A percentile compares a stretch with the other conserved stretches of the same genome.
These are phyloP conservation scores for Rhynchospora breviuscula DNA, from an alignment of 176 grass and related monocot genomes.

Conservation along the genomic window DNA sequence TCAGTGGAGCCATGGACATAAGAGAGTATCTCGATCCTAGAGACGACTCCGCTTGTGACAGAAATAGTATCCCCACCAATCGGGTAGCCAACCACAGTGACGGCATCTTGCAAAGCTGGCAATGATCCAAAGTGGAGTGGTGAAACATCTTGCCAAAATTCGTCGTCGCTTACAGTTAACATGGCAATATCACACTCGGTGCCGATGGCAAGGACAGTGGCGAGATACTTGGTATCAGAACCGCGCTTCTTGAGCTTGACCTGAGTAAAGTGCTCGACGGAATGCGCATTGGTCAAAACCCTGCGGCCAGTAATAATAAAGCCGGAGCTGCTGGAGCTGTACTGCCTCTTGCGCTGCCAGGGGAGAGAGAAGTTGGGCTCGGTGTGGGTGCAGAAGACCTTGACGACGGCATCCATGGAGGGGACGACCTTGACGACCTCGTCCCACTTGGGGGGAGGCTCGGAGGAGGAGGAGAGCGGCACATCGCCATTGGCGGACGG, in stretches of 20 bases:
- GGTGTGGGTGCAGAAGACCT: slow-evolving; percentile 94
- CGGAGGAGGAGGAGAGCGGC: slow-evolving; percentile 11
- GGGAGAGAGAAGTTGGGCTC: slow-evolving; percentile 96
- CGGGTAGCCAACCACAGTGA: slow-evolving; percentile 92
- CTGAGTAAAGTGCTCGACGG: slow-evolving; percentile 88
- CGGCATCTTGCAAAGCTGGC: slow-evolving; percentile 93
- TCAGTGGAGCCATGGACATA: slow-evolving; percentile 99
- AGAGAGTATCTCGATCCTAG: slow-evolving; percentile 94
- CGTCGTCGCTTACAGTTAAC: slow-evolving; percentile 86
- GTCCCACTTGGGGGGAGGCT: slow-evolving; percentile 57
- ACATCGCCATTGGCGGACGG: slow-evolving; percentile 13
- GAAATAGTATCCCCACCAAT: slow-evolving; percentile 99
- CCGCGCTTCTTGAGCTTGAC: slow-evolving; percentile 97
- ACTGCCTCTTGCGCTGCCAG: slow-evolving; percentile 92
- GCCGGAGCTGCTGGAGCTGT: slow-evolving; percentile 84
- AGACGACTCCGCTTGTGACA: slow-evolving; percentile 94
- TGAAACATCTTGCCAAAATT: slow-evolving; percentile 86
- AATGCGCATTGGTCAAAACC: slow-evolving; percentile 92
- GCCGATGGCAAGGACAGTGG: slow-evolving; percentile 83
- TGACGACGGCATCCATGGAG: slow-evolving; percentile 91
- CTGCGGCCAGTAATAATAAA: slow-evolving; percentile 64
- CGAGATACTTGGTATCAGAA: slow-evolving; percentile 85
- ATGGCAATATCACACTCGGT: slow-evolving; percentile 91
- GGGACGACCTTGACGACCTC: slow-evolving; percentile 67
- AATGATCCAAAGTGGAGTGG: slow-evolving; percentile 72